Evolutionary conservation across 1,284 basidiomycete genomes (phyloP), one percentile per base, ranked within the genome.

Genomic region (Pseudozyma thailandica): DNA sequence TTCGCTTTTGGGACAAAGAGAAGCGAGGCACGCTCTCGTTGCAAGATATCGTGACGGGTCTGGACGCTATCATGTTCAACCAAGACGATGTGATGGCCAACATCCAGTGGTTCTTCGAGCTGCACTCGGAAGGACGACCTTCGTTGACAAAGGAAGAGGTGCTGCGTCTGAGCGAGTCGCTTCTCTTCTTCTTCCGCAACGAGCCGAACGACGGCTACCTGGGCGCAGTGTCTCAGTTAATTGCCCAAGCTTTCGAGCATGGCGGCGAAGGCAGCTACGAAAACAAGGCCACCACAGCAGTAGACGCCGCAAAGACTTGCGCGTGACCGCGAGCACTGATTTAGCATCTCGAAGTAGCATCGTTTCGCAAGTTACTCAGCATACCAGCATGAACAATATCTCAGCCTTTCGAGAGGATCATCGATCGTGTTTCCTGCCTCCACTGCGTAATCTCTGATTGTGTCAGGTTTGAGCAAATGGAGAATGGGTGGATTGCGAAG

Each of bases 81-180:
- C 60, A 72, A 25, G 78, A 77, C 31, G 96, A 96, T 82, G 86
- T 98, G 64, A 96, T 98, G 93, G 92, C 94, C 64, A 95, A 92
- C 77, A 97, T 98, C 76, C 92, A 96, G 83, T 98, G 95, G 94
- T 95, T 98, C 85, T 98, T 98, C 85, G 91, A 92, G 72, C 84
- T 98, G 49, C 81, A 82, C 37, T 94, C 94, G 84, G 91, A 98
- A 83, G 93, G 92, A 72, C 94, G 98, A 79, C 93, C 93, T 0
- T 94, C 87, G 80, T 85, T 98, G 65, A 95, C 94, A 2, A 97
- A 95, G 84, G 94, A 98, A 78, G 95, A 98, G 83, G 92, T 98
- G 27, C 85, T 99, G 72, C 85, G 87, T 49, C 85, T 98, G 37
- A 97, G 94, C 3, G 94, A 98, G 84, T 92, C 93, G 16, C 87